Base-by-base conservation (phyloP, 192 early-diverging fungal genomes). In the Chytriomyces sp. region DNA sequence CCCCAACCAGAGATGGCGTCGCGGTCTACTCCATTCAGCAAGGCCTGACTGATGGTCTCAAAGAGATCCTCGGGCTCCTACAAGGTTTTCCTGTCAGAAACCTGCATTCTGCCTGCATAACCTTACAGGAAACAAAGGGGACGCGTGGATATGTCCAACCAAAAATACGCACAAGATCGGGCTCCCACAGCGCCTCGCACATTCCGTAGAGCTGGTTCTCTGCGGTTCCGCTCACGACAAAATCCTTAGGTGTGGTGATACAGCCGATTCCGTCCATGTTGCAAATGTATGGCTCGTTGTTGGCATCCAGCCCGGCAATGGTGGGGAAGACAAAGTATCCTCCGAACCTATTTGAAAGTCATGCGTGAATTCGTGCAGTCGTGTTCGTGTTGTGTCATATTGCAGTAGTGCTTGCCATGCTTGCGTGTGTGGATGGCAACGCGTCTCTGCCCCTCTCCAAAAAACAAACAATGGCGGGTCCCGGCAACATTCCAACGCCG, bases 111-210 rank as follows among this genome's bases (percentile, higher is more conserved):
- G n/a, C n/a, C n/a, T n/a, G n/a, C n/a, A n/a, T n/a, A n/a, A n/a
- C n/a, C n/a, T n/a, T n/a, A n/a, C n/a, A n/a, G n/a, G n/a, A n/a
- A n/a, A n/a, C n/a, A n/a, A n/a, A n/a, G n/a, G n/a, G n/a, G n/a
- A n/a, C n/a, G n/a, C n/a, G n/a, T n/a, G n/a, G n/a, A n/a, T n/a
- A n/a, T n/a, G n/a, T 57, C 17, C 40, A 14, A 12, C 28, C 14
- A 31, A 37, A 55, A 30, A 31, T 2, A 72, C 81, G 73, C 80
- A 92, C 95, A 70, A 99, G 86, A 84, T 98, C 89, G 52, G 96
- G 94, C 80, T 98, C 96, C 96, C 96, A 99, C 59, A 99, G 86
- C 26, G 89, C 85, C 81, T 99, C 98, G 75, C 94, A 96, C 89
- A 94, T 96, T 73, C 98, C 98, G 69, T 92, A 98, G 69, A 99